Evolutionary conservation across 2,329 filamentous ascomycete species (phyloP).

Genomic region (Ophiobolus disseminans): DNA sequence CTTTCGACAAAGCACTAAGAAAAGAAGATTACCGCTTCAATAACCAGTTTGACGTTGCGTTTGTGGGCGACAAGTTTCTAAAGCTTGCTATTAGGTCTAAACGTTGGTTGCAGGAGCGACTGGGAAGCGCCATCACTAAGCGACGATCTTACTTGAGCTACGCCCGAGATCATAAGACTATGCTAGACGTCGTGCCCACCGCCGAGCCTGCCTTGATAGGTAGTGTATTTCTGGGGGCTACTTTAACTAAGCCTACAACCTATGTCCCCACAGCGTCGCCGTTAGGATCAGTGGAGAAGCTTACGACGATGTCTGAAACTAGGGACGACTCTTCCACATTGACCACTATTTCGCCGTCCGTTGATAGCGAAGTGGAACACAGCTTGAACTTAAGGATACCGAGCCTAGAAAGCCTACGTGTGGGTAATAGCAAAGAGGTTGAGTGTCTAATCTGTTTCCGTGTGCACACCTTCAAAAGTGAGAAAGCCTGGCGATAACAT

Average conservation of each 20-base stretch:
- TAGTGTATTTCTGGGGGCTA: no score
- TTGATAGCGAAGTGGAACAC: conserved; percentile 12
- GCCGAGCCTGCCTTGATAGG: no score
- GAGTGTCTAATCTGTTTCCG: conserved; percentile 27
- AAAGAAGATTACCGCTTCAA: conserved; percentile 17
- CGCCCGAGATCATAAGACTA: conserved; percentile 21
- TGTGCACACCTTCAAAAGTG: conserved; percentile 18
- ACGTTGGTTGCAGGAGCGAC: conserved; percentile 19
- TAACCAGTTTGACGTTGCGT: conserved; percentile 22
- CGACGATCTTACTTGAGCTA: conserved; percentile 28
- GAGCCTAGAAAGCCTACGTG: conserved; percentile 17
- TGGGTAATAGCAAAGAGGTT: conserved; percentile 9
- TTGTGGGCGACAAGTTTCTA: conserved; percentile 24
- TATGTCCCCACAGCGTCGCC: conserved; percentile 22
- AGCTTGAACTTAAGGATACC: conserved; percentile 10
- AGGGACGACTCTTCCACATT: conserved; percentile 18
- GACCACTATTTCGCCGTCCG: conserved; percentile 20
- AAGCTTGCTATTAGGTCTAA: conserved; percentile 18
- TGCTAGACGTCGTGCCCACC: conserved; percentile 10
- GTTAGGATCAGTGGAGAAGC: conserved; percentile 9
- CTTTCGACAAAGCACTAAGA: conserved; percentile 22
- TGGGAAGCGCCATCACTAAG: conserved; percentile 27
- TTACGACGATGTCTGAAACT: conserved; percentile 13
- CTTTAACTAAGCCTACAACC: no score
- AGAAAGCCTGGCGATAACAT: conserved; percentile 19